phyloP scores from a whole-genome alignment of 2,329 filamentous ascomycete genomes.

The Conoideocrella luteorostrata region DNA sequence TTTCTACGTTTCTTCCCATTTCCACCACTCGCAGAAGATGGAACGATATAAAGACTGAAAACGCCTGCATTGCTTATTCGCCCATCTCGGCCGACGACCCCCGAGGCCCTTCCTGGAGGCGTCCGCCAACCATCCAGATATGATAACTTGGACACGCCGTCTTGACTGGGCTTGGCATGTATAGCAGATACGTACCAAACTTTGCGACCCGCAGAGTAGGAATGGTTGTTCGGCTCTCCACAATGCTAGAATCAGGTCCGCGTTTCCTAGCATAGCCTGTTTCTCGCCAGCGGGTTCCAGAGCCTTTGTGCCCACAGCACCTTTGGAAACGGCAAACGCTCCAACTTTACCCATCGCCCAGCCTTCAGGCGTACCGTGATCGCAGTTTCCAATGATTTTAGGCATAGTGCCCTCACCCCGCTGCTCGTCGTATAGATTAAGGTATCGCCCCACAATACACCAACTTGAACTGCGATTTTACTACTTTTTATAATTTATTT shows the following conservation, averaged over 20 bases:
- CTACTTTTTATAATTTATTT: neutral
- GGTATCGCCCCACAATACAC: slow-evolving; percentile 45
- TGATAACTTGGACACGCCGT: slow-evolving; percentile 41
- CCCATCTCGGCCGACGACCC: slow-evolving; percentile 53
- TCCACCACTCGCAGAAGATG: too few species aligned
- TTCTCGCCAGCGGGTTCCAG: slow-evolving; percentile 40
- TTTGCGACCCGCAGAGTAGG: slow-evolving; percentile 58
- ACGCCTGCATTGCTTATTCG: slow-evolving; percentile 9
- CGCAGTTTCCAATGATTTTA: slow-evolving; percentile 55
- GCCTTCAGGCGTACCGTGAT: slow-evolving; percentile 46
- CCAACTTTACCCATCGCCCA: slow-evolving; percentile 44
- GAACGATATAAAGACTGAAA: neutral
- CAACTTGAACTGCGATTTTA: neutral
- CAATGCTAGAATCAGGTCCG: slow-evolving; percentile 75
- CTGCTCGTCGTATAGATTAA: slow-evolving; percentile 41
- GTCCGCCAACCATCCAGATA: slow-evolving; percentile 58
- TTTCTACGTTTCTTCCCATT: too few species aligned
- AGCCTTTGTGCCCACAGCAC: slow-evolving; percentile 50
- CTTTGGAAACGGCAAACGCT: slow-evolving; percentile 52
- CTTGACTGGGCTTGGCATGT: slow-evolving; percentile 41
- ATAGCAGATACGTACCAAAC: slow-evolving; percentile 66
- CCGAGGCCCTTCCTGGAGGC: slow-evolving; percentile 47
- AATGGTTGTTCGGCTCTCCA: slow-evolving; percentile 65
- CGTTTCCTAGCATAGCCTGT: slow-evolving; percentile 62
- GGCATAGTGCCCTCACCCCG: slow-evolving; percentile 45